A percentile compares a stretch with the other conserved stretches of the same genome.
Conservation (phyloP, 371 early-diverging fungal genomes). For the Entomophthora muscae region DNA sequence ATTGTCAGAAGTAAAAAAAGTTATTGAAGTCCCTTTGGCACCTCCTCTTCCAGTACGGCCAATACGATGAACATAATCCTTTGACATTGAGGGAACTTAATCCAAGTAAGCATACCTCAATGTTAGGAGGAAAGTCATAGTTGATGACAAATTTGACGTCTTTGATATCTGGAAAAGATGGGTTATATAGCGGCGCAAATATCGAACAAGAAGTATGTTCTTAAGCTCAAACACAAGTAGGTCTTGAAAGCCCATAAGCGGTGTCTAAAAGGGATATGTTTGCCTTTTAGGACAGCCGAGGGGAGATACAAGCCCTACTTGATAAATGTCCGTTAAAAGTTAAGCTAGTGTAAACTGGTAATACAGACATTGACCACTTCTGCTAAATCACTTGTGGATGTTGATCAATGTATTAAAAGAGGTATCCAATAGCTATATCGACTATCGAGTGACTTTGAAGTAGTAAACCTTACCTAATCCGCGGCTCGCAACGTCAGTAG, state of each 20-base stretch:
- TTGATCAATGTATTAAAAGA: no score
- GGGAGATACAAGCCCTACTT: slow-evolving; percentile 3
- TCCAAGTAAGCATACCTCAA: slow-evolving; percentile 23
- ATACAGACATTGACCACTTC: no score
- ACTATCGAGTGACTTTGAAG: no score
- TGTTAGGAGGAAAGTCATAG: slow-evolving; percentile 90
- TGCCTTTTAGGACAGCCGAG: background rate
- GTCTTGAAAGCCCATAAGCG: slow-evolving; percentile 2
- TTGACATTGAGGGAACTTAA: slow-evolving; percentile 9
- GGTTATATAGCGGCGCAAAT: no score
- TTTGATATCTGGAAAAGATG: slow-evolving; percentile 48
- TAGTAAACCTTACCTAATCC: slow-evolving; percentile 85
- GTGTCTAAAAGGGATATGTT: background rate
- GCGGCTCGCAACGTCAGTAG: slow-evolving; percentile 99
- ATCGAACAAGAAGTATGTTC: no score
- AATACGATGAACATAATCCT: slow-evolving; percentile 95
- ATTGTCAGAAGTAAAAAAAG: slow-evolving; percentile 95
- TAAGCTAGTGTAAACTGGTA: no score
- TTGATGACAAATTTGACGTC: slow-evolving; percentile 90
- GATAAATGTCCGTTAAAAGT: no score
- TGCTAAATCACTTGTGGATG: no score
- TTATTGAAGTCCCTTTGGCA: slow-evolving; percentile 82
- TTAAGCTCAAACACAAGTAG: slow-evolving; percentile 10
- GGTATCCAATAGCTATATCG: no score
- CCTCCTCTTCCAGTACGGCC: slow-evolving; percentile 99